Evolutionary conservation across 805 yeast species (phyloP), one percentile per base, ranked within the genome.

Genomic region (Teunomyces panamensis): DNA sequence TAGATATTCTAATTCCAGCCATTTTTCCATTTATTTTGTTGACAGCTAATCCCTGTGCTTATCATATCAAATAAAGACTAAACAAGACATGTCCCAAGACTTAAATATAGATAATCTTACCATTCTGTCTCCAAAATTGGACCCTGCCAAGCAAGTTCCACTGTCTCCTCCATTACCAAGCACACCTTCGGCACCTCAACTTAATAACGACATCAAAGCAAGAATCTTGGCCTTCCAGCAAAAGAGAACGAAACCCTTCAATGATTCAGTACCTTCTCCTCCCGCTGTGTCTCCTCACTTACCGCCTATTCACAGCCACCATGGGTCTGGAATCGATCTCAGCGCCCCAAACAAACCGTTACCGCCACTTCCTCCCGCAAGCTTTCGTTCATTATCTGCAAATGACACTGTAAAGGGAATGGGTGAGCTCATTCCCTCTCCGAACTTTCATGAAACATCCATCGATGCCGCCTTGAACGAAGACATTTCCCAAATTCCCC

Each of bases 191-290:
- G 47, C 54, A 9, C 43, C 52, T 16, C 55, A 51, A 32, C 30
- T 53, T 3, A 53, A 51, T 39, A 84, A 94, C 9, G 92, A 87
- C 52, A 79, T 89, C 35, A 97, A 90, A 64, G 97, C 96, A 1
- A 75, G 94, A 53, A 77, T 91, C 32, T 69, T 87, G 63, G 96
- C 96, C 0, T 87, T 91, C 57, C 97, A 90, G 64, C 89, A 88
- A 53, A 83, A 85, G 59, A 78, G 97, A 55, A 51, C 65, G 11
- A 63, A 57, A 46, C 60, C 55, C 14, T 37, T 37, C 41, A 37
- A 7, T 26, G 41, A 26, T 7, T 9, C 41, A 4, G 35, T 59
- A 10, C 34, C 39, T 47, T 39, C 52, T 34, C 55, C 55, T 11
- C 52, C 52, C 1, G 20, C 41, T 11, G 43, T 14, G 2, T 29